Evolutionary conservation across 768 basidiomycete species (phyloP).

Genomic region (Termitomyces sp.): DNA sequence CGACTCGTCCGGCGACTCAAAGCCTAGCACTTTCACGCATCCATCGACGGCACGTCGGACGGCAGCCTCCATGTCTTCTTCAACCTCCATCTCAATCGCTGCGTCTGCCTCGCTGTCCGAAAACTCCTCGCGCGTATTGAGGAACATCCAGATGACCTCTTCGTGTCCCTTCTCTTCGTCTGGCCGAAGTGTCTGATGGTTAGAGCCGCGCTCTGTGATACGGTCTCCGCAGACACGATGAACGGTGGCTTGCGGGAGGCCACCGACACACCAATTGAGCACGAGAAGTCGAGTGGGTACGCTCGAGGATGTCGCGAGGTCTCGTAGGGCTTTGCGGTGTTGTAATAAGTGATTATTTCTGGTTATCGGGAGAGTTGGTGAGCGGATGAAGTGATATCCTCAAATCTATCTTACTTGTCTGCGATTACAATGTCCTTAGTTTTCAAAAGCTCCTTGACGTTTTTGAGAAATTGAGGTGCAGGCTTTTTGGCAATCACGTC

Average conservation of each 20-base stretch:
- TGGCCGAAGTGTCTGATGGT: conserved; percentile 78
- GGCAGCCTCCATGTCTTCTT: conserved; percentile 46
- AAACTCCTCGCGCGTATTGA: conserved; percentile 59
- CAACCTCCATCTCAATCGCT: conserved; percentile 55
- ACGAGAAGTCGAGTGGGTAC: conserved; percentile 73
- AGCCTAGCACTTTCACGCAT: conserved; percentile 46
- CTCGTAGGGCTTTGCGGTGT: conserved; percentile 70
- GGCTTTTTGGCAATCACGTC: conserved; percentile 77
- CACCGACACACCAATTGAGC: conserved; percentile 65
- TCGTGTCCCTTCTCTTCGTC: conserved; percentile 56
- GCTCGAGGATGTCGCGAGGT: conserved; percentile 34
- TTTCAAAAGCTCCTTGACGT: conserved; percentile 57
- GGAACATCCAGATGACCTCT: conserved; percentile 76
- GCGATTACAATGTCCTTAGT: conserved; percentile 80
- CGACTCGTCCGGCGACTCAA: conserved; percentile 48
- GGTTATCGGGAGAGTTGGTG: background rate
- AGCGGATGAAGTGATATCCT: background rate
- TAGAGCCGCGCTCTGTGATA: conserved; percentile 67
- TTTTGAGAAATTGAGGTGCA: conserved; percentile 64
- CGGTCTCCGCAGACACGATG: conserved; percentile 78
- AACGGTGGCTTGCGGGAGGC: conserved; percentile 50
- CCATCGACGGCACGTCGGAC: conserved; percentile 56
- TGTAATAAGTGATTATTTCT: conserved; percentile 85
- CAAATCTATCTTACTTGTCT: conserved; percentile 61
- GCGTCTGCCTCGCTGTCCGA: conserved; percentile 46